Conservation (phyloP, 1,284 basidiomycete genomes). For the Kwoniella shivajii region DNA sequence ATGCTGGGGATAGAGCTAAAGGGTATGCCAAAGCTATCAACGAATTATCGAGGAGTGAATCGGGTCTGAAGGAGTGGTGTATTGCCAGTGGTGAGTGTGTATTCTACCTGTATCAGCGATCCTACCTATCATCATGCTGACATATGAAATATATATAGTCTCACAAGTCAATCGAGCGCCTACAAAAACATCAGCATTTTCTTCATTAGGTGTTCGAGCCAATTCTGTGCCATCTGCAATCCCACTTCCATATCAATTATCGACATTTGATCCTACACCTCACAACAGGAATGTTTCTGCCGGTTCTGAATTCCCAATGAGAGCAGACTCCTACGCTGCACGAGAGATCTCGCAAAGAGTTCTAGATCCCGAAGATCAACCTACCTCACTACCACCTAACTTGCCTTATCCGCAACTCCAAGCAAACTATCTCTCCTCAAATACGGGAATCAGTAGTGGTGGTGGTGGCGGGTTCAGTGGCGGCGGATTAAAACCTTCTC, state of each 20-base stretch:
- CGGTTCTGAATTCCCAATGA: constrained; percentile 50
- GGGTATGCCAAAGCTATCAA: constrained; percentile 83
- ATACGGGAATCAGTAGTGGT: not conserved
- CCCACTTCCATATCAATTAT: constrained; percentile 13
- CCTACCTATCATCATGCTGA: not conserved
- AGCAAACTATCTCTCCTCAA: constrained; percentile 9
- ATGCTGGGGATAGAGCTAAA: constrained; percentile 69
- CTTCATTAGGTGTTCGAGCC: constrained; percentile 20
- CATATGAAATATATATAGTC: constrained; percentile 4
- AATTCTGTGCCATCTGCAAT: constrained; percentile 13
- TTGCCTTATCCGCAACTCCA: constrained; percentile 73
- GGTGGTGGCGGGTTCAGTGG: too few species aligned
- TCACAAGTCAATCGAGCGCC: constrained; percentile 15
- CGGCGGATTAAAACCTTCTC: constrained; percentile 20
- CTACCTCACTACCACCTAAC: constrained; percentile 57
- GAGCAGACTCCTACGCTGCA: constrained; percentile 48
- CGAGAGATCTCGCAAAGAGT: constrained; percentile 47
- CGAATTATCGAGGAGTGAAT: constrained; percentile 73
- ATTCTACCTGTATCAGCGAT: not conserved
- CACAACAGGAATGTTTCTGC: constrained; percentile 45
- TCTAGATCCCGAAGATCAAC: constrained; percentile 45
- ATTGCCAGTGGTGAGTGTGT: constrained; percentile 60
- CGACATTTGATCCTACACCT: constrained; percentile 14
- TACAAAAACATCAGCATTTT: not conserved
- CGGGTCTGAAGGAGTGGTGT: constrained; percentile 78